Percentiles rank a stretch among this genome's conserved stretches.
phyloP scores from a whole-genome alignment of 2,329 filamentous ascomycete species.

The Neonectria hederae region DNA sequence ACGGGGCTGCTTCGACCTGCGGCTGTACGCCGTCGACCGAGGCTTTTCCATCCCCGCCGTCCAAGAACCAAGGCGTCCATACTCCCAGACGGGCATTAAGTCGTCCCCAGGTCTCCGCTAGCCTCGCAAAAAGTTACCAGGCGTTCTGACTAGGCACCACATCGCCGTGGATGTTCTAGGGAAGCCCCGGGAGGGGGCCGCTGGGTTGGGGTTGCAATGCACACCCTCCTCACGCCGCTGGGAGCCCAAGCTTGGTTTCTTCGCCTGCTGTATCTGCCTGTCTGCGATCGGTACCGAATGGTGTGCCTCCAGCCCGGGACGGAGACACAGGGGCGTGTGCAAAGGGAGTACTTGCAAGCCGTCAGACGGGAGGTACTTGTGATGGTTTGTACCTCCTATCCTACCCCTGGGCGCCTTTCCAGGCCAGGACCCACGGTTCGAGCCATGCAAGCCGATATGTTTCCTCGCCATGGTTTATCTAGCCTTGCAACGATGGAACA shows the following conservation, averaged over 20 bases:
- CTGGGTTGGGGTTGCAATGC: constrained; percentile 40
- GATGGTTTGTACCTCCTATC: constrained; percentile 11
- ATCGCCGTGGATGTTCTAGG: constrained; percentile 2
- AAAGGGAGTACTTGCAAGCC: constrained; percentile 24
- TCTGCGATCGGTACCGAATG: constrained; percentile 6
- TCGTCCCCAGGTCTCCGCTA: neutral
- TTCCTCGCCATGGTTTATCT: neutral
- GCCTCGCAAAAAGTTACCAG: constrained; percentile 3
- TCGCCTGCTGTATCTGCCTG: neutral
- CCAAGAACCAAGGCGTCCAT: neutral
- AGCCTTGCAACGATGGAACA: constrained; percentile 33
- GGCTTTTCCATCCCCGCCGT: neutral
- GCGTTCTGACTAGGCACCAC: neutral
- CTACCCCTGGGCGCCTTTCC: constrained; percentile 1
- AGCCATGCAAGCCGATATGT: constrained; percentile 6
- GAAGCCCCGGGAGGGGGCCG: constrained; percentile 19
- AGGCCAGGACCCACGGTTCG: constrained; percentile 27
- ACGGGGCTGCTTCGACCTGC: neutral
- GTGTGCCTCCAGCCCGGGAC: constrained; percentile 12
- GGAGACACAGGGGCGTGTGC: constrained; percentile 1
- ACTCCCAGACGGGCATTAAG: neutral
- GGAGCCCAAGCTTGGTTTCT: constrained; percentile 10
- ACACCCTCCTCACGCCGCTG: neutral
- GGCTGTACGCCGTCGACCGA: neutral
- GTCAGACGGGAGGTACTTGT: constrained; percentile 36